Evolutionary conservation across 164 flowering plant genomes (phyloP), one percentile per base, ranked within the genome.

Genomic region (Vitis amurensis): DNA sequence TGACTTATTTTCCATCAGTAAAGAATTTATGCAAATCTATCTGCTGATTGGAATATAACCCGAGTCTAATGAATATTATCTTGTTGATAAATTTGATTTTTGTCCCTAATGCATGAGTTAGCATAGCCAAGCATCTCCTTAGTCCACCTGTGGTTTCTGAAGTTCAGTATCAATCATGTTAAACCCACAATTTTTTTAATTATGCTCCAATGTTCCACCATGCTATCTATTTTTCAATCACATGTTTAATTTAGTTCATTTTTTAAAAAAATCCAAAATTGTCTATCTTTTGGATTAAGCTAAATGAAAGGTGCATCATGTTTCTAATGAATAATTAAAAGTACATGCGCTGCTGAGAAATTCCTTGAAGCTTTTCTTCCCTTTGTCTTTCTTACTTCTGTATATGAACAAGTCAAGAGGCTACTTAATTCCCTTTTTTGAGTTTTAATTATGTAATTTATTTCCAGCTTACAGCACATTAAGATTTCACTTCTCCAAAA

Each of bases 401-500:
- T 50, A 13, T 49, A 50, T 47, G 14, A 48, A 63, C 27, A n/a
- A 11, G 9, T n/a, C 50, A 19, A 47, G 51, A 29, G n/a, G 30
- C 3, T 4, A 49, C 56, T 47, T 12, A 19, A 11, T 31, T 23
- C 65, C 4, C 61, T 66, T 74, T 74, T n/a, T 61, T 53, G 31
- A 29, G 30, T 71, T 60, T 58, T 2, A 56, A 2, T 59, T 64
- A 44, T 71, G 48, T 47, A 11, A 55, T 70, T 59, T 50, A 4
- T 27, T 67, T 17, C 58, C 85, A 93, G 98, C 83, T 83, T 93
- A 82, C 90, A 88, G 56, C 81, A 87, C 79, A 84, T 93, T 63
- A 90, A 90, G 81, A 77, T 86, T 49, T 88, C 86, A 49, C 75
- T 93, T 37, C 86, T 91, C 66, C 84, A 88, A 72, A 76, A 83